Base-by-base conservation (phyloP, 257 asterid genomes). In the Lantana camara region DNA sequence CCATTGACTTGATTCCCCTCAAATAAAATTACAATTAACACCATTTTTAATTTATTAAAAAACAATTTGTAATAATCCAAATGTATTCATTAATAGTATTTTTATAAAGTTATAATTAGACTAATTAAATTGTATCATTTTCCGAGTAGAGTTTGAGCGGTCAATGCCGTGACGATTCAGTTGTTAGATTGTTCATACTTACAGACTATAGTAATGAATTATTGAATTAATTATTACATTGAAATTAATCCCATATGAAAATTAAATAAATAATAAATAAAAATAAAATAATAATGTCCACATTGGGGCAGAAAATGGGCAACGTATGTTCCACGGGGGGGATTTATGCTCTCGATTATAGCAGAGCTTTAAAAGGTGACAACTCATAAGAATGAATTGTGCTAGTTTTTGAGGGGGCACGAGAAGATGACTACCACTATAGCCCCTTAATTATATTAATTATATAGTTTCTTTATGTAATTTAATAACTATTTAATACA, bases 241-340 rank as follows among this genome's bases (percentile, higher is more conserved):
- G 8, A 58, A 50, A 22, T 23, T 6, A 57, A 10, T 49, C 40
- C 55, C 52, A 58, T 48, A 27, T 21, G 12, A 37, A 7, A 29
- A 42, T 15, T 19, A 60, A 6, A 3, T 6, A 48, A 17, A 38
- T 35, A 41, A 27, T 6, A 21, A 16, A 41, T 9, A 63, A 51
- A 20, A 9, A 21, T 1, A 30, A 14, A 59, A 5, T 44, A 57
- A 42, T 9, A 63, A 48, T 67, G 0, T 42, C 14, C 21, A 42
- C 71, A 57, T 48, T 70, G 79, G 70, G 56, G 69, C 70, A 51
- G 42, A 65, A 64, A 76, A 72, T 44, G 57, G 76, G 86, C 62
- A 82, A 69, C 84, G 88, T 79, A 40, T 77, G 82, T 77, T 75
- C 68, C 73, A 79, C 91, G 82, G 70, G 54, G 63, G 64, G 15